Evolutionary conservation across 2,329 filamentous ascomycete genomes (phyloP).

Genomic region (Knoxdaviesia capensis): DNA sequence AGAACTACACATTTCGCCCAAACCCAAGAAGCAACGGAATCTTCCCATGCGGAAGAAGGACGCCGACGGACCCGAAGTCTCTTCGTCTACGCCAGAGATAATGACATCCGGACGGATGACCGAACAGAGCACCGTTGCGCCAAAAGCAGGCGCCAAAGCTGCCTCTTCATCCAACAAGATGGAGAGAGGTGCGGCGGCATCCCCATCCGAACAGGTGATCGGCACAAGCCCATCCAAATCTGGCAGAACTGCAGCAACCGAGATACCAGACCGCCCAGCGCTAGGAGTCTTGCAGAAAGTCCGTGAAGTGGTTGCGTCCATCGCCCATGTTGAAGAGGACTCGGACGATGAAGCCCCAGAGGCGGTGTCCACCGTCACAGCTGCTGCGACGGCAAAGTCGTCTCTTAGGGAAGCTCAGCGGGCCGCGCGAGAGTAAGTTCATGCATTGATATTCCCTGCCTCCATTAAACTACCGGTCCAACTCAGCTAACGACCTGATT

Average conservation of each 20-base stretch:
- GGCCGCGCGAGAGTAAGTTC: constrained; percentile 28
- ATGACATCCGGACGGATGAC: neutral
- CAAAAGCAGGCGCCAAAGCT: neutral
- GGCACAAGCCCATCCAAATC: constrained; percentile 6
- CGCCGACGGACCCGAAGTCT: neutral
- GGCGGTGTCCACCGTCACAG: constrained; percentile 31
- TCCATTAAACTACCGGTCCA: constrained; percentile 2
- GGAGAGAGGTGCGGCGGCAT: neutral
- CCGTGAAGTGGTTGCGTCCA: constrained; percentile 1
- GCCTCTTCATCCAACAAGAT: constrained; percentile 1
- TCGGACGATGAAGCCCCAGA: constrained; percentile 37
- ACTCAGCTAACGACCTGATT: neutral
- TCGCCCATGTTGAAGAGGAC: constrained; percentile 16
- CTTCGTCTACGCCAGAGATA: neutral
- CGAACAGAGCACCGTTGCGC: neutral
- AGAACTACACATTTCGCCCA: too few relatives aligned
- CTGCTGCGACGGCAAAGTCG: constrained; percentile 24
- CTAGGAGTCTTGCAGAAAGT: too few relatives aligned
- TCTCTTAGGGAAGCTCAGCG: constrained; percentile 25
- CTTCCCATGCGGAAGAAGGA: constrained; percentile 2
- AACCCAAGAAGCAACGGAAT: neutral
- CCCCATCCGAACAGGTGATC: neutral
- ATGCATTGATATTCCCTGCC: neutral
- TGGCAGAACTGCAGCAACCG: constrained; percentile 3
- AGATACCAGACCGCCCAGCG: too few relatives aligned